A percentile compares a stretch with the other conserved stretches of the same genome.
phyloP scores from a whole-genome alignment of 2,329 filamentous ascomycete genomes.

The Monosporascus sp. region DNA sequence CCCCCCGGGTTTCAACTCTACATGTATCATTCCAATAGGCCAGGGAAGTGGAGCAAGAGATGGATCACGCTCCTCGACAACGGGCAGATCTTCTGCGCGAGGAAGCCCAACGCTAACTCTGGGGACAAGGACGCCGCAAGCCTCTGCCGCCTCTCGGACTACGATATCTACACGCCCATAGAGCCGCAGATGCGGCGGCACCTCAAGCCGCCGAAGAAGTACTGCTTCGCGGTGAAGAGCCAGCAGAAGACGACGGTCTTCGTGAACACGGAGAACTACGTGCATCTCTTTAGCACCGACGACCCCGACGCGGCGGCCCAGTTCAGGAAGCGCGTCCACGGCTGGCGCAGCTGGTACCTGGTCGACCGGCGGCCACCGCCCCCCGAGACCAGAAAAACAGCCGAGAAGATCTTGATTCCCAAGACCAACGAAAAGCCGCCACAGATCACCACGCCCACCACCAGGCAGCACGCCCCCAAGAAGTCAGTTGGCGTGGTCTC shows the following conservation, averaged over 20 bases:
- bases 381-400: conserved; percentile 31
- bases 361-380: conserved; percentile 54
- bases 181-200: conserved; percentile 61
- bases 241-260: conserved; percentile 87
- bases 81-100: conserved; percentile 68
- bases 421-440: conserved; percentile 24
- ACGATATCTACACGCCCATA: conserved; percentile 81
- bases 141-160: conserved; percentile 84
- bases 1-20: conserved; percentile 65
- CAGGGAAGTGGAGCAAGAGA: conserved; percentile 85
- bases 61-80: conserved; percentile 69
- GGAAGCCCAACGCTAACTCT: conserved; percentile 57
- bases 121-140: conserved; percentile 62
- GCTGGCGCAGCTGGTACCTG: conserved; percentile 90
- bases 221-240: conserved; percentile 85
- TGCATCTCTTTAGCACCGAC: conserved; percentile 86
- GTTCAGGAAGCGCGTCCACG: conserved; percentile 69
- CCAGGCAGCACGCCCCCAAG: conserved; percentile 21
- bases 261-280: conserved; percentile 75
- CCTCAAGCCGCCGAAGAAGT: conserved; percentile 78
- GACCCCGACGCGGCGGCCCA: conserved; percentile 61
- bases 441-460: conserved; percentile 22
- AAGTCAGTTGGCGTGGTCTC: conserved; percentile 27
- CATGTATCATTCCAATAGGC: conserved; percentile 75
- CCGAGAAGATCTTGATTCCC: conserved; percentile 21